A percentile compares a stretch with the other conserved stretches of the same genome.
Evolutionary conservation across 2,329 filamentous ascomycete species (phyloP).

Genomic region (Exophiala bonariae): DNA sequence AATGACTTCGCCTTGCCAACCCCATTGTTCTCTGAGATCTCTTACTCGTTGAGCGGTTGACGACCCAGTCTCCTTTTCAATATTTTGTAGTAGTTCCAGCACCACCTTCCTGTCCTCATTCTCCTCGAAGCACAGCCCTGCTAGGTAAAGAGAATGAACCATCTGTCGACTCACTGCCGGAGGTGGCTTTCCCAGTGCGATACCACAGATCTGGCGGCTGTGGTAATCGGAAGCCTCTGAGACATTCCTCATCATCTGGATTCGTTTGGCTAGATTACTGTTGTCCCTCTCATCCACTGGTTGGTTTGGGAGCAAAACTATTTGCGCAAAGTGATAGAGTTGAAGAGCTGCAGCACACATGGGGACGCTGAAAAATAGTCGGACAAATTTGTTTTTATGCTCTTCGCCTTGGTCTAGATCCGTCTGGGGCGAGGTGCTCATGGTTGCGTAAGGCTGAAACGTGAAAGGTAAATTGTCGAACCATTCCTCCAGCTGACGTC

Average conservation of each 20-base stretch:
- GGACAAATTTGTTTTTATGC: conserved; percentile 43
- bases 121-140: conserved; percentile 60
- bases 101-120: conserved; percentile 56
- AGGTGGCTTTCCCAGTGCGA: conserved; percentile 57
- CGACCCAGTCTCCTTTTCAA: conserved; percentile 65
- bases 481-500: conserved; percentile 60
- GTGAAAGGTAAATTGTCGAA: conserved; percentile 59
- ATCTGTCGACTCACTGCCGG: conserved; percentile 59
- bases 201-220: conserved; percentile 62
- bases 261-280: conserved; percentile 54
- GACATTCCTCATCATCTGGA: conserved; percentile 59
- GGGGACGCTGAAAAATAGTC: conserved; percentile 62
- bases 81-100: conserved; percentile 55
- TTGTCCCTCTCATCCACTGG: conserved; percentile 55
- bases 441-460: conserved; percentile 57
- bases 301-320: conserved; percentile 62
- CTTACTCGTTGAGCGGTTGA: conserved; percentile 61
- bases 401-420: conserved; percentile 32
- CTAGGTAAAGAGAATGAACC: conserved; percentile 62
- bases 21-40: conserved; percentile 22
- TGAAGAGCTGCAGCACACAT: conserved; percentile 68
- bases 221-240: conserved; percentile 57
- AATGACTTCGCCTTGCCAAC: conserved; percentile 17
- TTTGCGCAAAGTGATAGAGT: conserved; percentile 64
- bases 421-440: conserved; percentile 39